Evolutionary conservation across 257 asterid genomes (phyloP).

Genomic region (Fraxinus excelsior): DNA sequence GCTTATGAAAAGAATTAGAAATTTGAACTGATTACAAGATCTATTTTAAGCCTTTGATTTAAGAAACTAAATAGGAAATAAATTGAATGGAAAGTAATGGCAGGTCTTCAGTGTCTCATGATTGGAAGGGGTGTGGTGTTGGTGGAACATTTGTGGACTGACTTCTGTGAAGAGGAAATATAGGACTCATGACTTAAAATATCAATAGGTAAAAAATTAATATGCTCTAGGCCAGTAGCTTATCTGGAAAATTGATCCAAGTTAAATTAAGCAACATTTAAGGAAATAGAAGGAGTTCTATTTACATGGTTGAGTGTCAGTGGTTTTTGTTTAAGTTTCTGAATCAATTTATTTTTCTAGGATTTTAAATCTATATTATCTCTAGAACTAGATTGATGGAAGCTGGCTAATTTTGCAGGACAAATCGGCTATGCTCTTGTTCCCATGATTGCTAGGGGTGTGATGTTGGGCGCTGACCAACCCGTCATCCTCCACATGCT

Average conservation of each 20-base stretch:
- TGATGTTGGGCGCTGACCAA: slow-evolving; percentile 87
- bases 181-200: background rate
- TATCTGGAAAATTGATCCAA: background rate
- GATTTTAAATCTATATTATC: background rate
- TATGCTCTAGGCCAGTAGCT: background rate
- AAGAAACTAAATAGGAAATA: background rate
- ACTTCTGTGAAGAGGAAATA: background rate
- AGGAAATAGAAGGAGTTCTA: no score
- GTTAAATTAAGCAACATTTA: background rate
- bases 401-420: slow-evolving; percentile 47
- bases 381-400: background rate
- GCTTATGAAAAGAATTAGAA: background rate
- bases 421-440: slow-evolving; percentile 96
- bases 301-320: no score
- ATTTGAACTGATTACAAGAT: background rate
- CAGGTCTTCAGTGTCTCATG: background rate
- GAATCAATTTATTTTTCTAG: no score
- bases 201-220: background rate
- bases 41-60: background rate
- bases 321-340: no score
- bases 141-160: background rate
- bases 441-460: slow-evolving; percentile 94
- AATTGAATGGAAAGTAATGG: background rate
- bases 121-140: background rate
- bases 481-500: slow-evolving; percentile 94